Percentiles rank a stretch among this genome's conserved stretches.
Evolutionary conservation across 2,329 filamentous ascomycete genomes (phyloP).

Genomic region (Pezicula neosporulosa): DNA sequence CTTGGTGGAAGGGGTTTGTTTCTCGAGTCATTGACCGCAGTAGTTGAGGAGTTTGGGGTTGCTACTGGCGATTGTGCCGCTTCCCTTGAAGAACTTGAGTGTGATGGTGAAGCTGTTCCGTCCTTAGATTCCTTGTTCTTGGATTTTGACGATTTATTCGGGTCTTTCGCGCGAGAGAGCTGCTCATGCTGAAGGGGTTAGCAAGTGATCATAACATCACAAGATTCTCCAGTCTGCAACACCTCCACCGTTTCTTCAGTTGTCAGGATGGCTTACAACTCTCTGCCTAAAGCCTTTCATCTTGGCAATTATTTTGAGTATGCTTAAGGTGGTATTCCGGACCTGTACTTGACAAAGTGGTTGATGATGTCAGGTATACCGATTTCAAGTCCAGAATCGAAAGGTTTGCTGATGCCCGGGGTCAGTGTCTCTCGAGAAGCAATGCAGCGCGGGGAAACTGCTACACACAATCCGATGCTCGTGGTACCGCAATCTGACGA

Average conservation of each 20-base stretch:
- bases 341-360: background rate
- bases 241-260: conserved; percentile 7
- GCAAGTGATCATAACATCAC: conserved; percentile 22
- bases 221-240: background rate
- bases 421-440: background rate
- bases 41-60: conserved; percentile 87
- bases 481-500: background rate
- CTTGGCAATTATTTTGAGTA: conserved; percentile 39
- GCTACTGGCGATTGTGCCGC: conserved; percentile 56
- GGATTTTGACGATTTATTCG: conserved; percentile 73
- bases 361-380: background rate
- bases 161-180: conserved; percentile 85
- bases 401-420: background rate
- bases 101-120: conserved; percentile 75
- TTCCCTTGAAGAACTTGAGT: conserved; percentile 45
- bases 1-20: conserved; percentile 73
- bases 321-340: conserved; percentile 12
- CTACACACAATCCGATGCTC: background rate
- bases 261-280: conserved; percentile 67
- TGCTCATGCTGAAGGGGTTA: conserved; percentile 64
- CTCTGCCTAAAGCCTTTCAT: conserved; percentile 98
- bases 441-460: background rate
- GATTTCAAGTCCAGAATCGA: too few species aligned
- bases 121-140: conserved; percentile 71
- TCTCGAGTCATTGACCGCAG: conserved; percentile 78